Conservation (phyloP, 805 yeast genomes). For the Jamesozyma hellenica region DNA sequence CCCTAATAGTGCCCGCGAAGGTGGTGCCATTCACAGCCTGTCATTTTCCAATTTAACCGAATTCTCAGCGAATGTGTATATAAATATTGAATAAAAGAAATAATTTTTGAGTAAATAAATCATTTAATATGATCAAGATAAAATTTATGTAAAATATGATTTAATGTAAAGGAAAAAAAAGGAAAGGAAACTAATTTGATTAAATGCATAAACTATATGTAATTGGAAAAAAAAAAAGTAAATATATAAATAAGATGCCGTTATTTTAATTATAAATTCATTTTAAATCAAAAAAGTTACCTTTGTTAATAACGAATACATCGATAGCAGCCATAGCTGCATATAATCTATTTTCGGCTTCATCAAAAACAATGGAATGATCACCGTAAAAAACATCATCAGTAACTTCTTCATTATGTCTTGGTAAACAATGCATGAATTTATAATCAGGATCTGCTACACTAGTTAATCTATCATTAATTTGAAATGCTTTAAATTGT, state of each 20-base stretch:
- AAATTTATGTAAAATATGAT: no score
- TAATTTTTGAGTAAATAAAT: not conserved
- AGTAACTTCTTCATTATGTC: conserved; percentile 87
- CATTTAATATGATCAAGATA: no score
- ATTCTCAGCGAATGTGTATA: not conserved
- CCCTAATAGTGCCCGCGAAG: not conserved
- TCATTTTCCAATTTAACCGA: conserved; percentile 1
- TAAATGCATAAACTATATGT: not conserved
- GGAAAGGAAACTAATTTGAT: no score
- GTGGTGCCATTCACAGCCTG: not conserved
- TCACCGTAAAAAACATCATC: conserved; percentile 87
- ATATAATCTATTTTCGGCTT: conserved; percentile 92
- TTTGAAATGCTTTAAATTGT: conserved; percentile 82
- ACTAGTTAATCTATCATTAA: conserved; percentile 52
- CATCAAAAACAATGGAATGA: conserved; percentile 79
- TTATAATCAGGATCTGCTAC: conserved; percentile 65
- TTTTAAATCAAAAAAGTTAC: conserved; percentile 35
- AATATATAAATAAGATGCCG: conserved; percentile 8
- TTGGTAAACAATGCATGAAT: conserved; percentile 96
- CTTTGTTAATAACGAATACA: conserved; percentile 78
- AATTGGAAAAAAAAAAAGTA: not conserved
- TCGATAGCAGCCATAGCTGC: conserved; percentile 94
- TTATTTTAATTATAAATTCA: conserved; percentile 11
- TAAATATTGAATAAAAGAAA: not conserved
- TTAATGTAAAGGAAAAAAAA: no score